Base-by-base conservation (phyloP, 495 filamentous ascomycete genomes). In the Pyronema omphalodes region DNA sequence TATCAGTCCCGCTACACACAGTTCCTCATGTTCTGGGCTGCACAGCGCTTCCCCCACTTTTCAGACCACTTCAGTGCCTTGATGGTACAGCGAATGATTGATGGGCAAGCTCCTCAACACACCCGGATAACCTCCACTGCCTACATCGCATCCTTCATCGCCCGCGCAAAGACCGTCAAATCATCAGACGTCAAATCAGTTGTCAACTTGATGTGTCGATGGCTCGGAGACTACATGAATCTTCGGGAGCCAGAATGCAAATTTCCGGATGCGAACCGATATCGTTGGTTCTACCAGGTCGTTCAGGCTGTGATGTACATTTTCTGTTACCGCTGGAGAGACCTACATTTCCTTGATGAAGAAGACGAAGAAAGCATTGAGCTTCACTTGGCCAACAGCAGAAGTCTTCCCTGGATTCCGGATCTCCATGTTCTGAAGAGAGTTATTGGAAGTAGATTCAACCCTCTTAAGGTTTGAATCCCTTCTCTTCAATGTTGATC, bases 241-340 rank as follows among this genome's bases (percentile, higher is more conserved):
- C 67, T 77, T 29, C 77, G 83, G 61, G 78, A 93, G 60, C 60
- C 67, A 7, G 72, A 67, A 37, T 93, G 86, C 66, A 79, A 76
- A 11, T 86, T 85, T 0, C 88, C 91, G 0, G 87, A 96, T 67
- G 77, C 89, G 23, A 77, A 80, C 43, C 79, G 80, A 35, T 95
- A 88, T 64, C 75, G 76, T 14, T 75, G 83, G 6, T 95, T 93
- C 68, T 96, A 99, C 69, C 79, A 82, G 6, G 78, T 85, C 43
- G 77, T 80, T n/a, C 89, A 96, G 66, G 88, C 89, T 5, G 63
- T 88, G 4, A 72, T 87, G 35, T 93, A 95, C 70, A 93, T 96
- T 49, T 99, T 95, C 73, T 99, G 91, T 72, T 99, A 95, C 73
- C 81, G 93, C 39, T 96, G 89, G 89, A 80, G 83, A 37, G 89